These are phyloP conservation scores for Tylopilus cervinicoccineus DNA, from an alignment of 768 basidiomycete species.

Conservation along the genomic window DNA sequence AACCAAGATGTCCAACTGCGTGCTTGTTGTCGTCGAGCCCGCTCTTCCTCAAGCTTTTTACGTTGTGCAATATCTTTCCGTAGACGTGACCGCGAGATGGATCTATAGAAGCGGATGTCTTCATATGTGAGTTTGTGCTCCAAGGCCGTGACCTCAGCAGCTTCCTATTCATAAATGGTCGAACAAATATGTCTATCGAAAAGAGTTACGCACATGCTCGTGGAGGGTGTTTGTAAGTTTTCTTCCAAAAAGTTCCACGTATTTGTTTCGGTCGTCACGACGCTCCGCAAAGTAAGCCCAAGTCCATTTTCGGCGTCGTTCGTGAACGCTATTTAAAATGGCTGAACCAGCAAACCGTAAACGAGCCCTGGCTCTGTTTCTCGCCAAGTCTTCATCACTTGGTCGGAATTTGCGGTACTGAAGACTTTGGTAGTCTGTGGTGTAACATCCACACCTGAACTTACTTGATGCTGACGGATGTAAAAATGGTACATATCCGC, in stretches of 20 bases:
- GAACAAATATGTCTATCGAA: not conserved
- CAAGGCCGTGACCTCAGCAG: conserved; percentile 51
- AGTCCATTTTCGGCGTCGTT: conserved; percentile 81
- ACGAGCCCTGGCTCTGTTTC: conserved; percentile 62
- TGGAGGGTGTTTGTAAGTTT: conserved; percentile 53
- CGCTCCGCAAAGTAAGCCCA: conserved; percentile 90
- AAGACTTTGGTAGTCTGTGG: conserved; percentile 8
- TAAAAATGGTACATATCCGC: conserved; percentile 98
- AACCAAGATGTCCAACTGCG: conserved; percentile 74
- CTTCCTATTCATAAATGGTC: conserved; percentile 39
- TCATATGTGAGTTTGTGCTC: conserved; percentile 88
- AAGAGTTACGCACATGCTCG: conserved; percentile 46
- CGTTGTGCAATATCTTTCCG: conserved; percentile 77
- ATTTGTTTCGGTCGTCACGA: conserved; percentile 79
- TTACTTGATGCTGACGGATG: conserved; percentile 74
- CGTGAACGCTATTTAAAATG: conserved; percentile 78
- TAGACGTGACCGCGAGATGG: conserved; percentile 83
- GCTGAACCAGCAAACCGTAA: conserved; percentile 76
- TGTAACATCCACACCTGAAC: conserved; percentile 7
- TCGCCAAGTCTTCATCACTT: conserved; percentile 50
- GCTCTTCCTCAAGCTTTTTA: conserved; percentile 65
- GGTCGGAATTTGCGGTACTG: conserved; percentile 83
- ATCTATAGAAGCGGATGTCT: conserved; percentile 96
- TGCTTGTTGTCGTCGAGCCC: conserved; percentile 50
- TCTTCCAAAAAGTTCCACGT: conserved; percentile 82